Conservation (phyloP, 2,329 filamentous ascomycete genomes). For the Nigrospora sphaerica region DNA sequence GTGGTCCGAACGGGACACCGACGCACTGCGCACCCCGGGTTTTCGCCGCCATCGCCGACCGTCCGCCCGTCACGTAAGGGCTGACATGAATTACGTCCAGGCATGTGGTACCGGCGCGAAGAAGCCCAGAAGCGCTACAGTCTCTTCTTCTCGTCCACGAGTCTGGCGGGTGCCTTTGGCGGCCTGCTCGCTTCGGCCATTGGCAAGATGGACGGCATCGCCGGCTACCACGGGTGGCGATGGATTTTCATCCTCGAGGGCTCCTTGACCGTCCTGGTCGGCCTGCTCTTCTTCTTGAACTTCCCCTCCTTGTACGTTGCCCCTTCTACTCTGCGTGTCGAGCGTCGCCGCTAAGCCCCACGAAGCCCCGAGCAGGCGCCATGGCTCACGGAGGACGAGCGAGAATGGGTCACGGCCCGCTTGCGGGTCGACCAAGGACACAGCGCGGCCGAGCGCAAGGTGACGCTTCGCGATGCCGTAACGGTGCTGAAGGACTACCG, state of each 20-base stretch:
- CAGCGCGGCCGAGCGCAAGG: constrained; percentile 54
- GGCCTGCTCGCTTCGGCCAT: constrained; percentile 81
- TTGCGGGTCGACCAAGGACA: constrained; percentile 63
- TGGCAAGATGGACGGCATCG: constrained; percentile 69
- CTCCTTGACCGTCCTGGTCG: constrained; percentile 29
- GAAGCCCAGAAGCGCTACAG: constrained; percentile 90
- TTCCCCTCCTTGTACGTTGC: constrained; percentile 57
- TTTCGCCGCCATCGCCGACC: too few species aligned
- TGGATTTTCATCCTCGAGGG: constrained; percentile 80
- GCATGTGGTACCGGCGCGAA: constrained; percentile 82
- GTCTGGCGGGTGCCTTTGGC: constrained; percentile 76
- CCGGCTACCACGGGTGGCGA: constrained; percentile 66
- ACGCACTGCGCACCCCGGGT: neutral
- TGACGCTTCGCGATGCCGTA: constrained; percentile 52
- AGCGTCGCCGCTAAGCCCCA: neutral
- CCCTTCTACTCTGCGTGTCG: neutral
- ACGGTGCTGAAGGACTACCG: constrained; percentile 67
- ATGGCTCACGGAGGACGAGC: constrained; percentile 67
- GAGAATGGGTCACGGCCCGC: constrained; percentile 56
- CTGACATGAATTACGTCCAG: constrained; percentile 11
- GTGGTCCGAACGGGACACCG: constrained; percentile 55
- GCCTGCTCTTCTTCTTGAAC: constrained; percentile 56
- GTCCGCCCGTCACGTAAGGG: too few species aligned
- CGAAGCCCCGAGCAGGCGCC: constrained; percentile 57
- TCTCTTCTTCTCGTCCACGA: constrained; percentile 86